Base-by-base conservation (phyloP, 768 basidiomycete genomes). In the Hericium rajendrae region DNA sequence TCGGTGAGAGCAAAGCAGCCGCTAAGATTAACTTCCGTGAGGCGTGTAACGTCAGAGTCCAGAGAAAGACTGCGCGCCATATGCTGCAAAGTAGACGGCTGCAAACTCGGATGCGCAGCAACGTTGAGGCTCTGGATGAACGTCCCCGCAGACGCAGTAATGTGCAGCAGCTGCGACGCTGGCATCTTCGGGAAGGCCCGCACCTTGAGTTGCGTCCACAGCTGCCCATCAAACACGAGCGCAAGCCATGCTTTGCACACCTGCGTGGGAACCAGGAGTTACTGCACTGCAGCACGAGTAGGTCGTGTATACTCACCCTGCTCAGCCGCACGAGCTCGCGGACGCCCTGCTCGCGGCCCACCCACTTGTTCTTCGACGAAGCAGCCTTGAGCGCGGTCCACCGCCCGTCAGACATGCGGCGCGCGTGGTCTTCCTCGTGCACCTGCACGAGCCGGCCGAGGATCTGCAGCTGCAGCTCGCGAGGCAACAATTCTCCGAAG, bases 201-300 rank as follows among this genome's bases (percentile, higher is more conserved):
- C 38, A 92, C 73, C 66, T 88, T 78, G 38, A 90, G 73, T 56
- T 78, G 66, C 48, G 71, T 65, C 93, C 93, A 94, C n/a, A 94
- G 76, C 65, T 92, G 88, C 13, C 92, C 92, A 67, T 95, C 93
- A 63, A 85, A 83, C 24, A 85, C 82, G 40, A 94, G 79, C 2
- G 72, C 67, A 54, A 80, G 83, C 91, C 92, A 95, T 10, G 75
- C 65, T 66, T 80, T 86, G 28, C 86, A 93, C 11, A 91, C 86
- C 88, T 92, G 55, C 48, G 51, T 63, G 48, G 60, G 64, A 39
- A 48, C 32, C 13, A 46, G n/a, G 57, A 24, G 48, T 58, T 41
- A 50, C 54, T 18, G 20, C 24, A 40, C 38, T 26, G 52, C 49
- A 51, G 22, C n/a, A 48, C 53, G 41, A 50, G 53, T 51, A 6